phyloP scores from a whole-genome alignment of 192 early-diverging fungal genomes.

The Endogone sp. region DNA sequence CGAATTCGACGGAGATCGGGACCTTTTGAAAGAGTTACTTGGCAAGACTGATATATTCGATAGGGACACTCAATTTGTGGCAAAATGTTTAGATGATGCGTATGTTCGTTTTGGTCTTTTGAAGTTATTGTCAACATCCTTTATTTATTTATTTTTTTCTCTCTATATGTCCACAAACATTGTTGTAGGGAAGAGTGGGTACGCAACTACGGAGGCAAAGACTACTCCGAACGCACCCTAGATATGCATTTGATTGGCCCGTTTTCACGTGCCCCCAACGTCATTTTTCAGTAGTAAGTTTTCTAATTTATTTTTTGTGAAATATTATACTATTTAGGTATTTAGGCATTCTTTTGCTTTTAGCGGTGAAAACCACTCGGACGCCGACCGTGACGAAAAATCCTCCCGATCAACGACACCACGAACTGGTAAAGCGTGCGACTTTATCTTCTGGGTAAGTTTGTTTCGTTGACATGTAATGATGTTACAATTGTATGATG shows the following conservation, averaged over 20 bases:
- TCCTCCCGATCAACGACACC: background rate
- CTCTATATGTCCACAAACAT: constrained; percentile 2
- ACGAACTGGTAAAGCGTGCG: constrained; percentile 8
- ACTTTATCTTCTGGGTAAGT: constrained; percentile 15
- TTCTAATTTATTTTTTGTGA: background rate
- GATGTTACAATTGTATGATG: background rate
- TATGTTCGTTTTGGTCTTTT: constrained; percentile 10
- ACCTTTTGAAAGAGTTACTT: constrained; percentile 9
- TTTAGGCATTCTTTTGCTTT: constrained; percentile 7
- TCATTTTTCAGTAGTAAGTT: constrained; percentile 1
- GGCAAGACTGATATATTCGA: constrained; percentile 7
- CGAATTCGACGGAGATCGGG: constrained; percentile 5
- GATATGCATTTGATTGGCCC: constrained; percentile 14
- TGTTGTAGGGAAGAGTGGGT: constrained; percentile 13
- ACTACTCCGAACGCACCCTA: constrained; percentile 10
- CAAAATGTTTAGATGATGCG: constrained; percentile 11
- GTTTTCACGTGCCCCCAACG: constrained; percentile 1
- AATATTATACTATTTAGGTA: background rate
- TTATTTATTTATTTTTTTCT: constrained; percentile 9
- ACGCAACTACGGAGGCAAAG: background rate
- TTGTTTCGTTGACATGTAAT: constrained; percentile 5
- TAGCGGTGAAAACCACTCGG: constrained; percentile 16
- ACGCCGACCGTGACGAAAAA: constrained; percentile 16
- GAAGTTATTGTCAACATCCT: constrained; percentile 7
- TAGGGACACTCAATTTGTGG: constrained; percentile 11